Conservation (phyloP, 2,329 filamentous ascomycete species). For the Aureobasidium mangrovei region DNA sequence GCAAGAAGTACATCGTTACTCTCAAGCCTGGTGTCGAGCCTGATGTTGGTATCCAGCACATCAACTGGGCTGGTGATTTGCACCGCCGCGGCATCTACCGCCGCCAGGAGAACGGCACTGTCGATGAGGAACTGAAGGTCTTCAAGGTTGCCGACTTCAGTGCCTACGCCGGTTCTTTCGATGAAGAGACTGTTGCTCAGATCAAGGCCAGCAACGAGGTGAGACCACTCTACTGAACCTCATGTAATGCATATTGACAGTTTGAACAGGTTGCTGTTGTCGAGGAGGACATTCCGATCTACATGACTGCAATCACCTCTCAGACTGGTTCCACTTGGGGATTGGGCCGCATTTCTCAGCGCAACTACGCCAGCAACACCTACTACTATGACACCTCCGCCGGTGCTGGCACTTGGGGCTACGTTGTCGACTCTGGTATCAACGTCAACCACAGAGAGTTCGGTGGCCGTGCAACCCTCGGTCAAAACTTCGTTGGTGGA, state of each 20-base stretch:
- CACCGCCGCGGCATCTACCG: conserved; percentile 13
- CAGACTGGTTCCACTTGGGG: conserved; percentile 20
- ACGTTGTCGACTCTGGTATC: conserved; percentile 31
- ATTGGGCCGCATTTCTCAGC: conserved; percentile 18
- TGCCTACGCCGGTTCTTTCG: conserved; percentile 15
- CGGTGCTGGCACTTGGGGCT: conserved; percentile 32
- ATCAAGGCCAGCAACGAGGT: conserved; percentile 15
- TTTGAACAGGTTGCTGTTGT: neutral
- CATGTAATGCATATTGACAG: neutral
- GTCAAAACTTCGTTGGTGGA: conserved; percentile 24
- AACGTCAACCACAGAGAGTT: conserved; percentile 25
- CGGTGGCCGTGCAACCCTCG: conserved; percentile 28
- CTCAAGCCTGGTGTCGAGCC: conserved; percentile 13
- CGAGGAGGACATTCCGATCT: conserved; percentile 15
- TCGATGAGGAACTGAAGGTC: conserved; percentile 9
- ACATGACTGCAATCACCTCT: conserved; percentile 12
- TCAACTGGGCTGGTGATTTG: conserved; percentile 13
- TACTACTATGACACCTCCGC: conserved; percentile 17
- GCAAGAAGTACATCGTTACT: conserved; percentile 15
- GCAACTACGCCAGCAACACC: conserved; percentile 5
- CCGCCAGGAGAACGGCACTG: conserved; percentile 10
- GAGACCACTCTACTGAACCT: neutral
- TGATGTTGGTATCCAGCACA: conserved; percentile 7
- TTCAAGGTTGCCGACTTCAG: conserved; percentile 13
- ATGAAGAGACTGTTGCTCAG: conserved; percentile 13